Conservation (phyloP, 2,329 filamentous ascomycete species). For the Drechslerella coelobrocha region DNA sequence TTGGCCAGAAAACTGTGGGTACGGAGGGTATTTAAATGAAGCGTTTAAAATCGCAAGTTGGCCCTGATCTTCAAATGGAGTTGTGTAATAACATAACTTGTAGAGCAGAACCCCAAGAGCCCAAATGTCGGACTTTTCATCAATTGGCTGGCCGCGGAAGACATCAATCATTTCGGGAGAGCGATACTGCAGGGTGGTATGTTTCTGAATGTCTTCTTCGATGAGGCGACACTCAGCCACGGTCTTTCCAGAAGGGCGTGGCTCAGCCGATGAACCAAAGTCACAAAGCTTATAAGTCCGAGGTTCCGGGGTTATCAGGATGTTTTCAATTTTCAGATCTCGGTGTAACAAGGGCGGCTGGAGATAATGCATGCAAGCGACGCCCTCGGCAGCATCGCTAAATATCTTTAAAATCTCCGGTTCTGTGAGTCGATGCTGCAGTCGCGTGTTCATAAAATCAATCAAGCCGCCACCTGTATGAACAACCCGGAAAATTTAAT, state of each 20-base stretch:
- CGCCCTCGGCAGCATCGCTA: conserved; percentile 90
- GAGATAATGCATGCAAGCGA: conserved; percentile 98
- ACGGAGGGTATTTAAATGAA: conserved; percentile 86
- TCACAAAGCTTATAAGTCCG: conserved; percentile 94
- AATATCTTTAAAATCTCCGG: conserved; percentile 98
- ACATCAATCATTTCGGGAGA: conserved; percentile 99
- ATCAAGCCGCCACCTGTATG: conserved; percentile 85
- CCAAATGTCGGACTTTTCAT: conserved; percentile 99
- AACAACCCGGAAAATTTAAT: neutral
- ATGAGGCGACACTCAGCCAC: conserved; percentile 88
- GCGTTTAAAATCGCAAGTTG: conserved; percentile 97
- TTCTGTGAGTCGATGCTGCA: conserved; percentile 95
- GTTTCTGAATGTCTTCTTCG: conserved; percentile 95
- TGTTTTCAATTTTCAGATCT: conserved; percentile 97
- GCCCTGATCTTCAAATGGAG: conserved; percentile 95
- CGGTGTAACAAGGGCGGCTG: conserved; percentile 90
- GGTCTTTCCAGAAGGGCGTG: conserved; percentile 81
- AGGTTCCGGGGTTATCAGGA: conserved; percentile 79
- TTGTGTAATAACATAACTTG: conserved; percentile 99
- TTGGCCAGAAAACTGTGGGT: conserved; percentile 87
- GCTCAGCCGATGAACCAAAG: conserved; percentile 89
- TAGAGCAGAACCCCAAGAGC: conserved; percentile 92
- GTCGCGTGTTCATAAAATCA: conserved; percentile 98
- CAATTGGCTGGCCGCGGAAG: conserved; percentile 92
- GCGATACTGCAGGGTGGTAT: conserved; percentile 95